Evolutionary conservation across 139 green algal species (phyloP).

Genomic region (Chlorella sp.): DNA sequence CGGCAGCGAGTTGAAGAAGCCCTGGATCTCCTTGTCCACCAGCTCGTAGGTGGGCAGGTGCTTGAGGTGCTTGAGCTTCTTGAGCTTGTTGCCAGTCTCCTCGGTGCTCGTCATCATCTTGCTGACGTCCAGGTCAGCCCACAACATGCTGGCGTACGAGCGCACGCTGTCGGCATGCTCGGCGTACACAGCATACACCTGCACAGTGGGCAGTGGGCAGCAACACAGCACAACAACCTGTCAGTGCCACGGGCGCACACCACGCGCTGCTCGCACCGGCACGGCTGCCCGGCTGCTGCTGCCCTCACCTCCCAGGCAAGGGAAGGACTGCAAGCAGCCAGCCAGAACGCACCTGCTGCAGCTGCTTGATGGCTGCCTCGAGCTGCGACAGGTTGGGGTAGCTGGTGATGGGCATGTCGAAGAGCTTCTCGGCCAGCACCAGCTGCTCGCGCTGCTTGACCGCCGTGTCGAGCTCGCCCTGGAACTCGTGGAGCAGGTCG

Average conservation of each 20-base stretch:
- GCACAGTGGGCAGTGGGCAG: too few species aligned
- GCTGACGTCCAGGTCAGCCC: constrained; percentile 72
- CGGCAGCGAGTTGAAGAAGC: constrained; percentile 74
- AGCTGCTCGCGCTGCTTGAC: constrained; percentile 58
- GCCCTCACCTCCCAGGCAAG: too few species aligned
- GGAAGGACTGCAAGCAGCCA: too few species aligned
- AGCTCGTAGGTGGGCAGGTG: constrained; percentile 56
- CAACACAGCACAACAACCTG: too few species aligned
- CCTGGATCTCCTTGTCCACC: constrained; percentile 62
- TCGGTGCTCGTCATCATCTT: constrained; percentile 62
- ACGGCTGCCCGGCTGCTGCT: too few species aligned
- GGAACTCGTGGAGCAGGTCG: constrained; percentile 40
- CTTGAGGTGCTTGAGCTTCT: constrained; percentile 57
- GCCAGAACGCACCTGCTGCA: constrained; percentile 40
- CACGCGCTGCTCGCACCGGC: too few species aligned
- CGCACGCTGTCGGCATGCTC: constrained; percentile 58
- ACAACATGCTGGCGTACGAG: constrained; percentile 58
- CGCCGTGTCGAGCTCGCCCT: constrained; percentile 36
- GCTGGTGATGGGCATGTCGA: constrained; percentile 70
- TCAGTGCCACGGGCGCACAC: too few species aligned
- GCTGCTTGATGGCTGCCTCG: constrained; percentile 61
- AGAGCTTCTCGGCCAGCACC: constrained; percentile 77
- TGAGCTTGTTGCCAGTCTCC: constrained; percentile 41
- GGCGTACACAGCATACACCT: constrained; percentile 71
- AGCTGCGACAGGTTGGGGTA: constrained; percentile 64